Evolutionary conservation across 2,329 filamentous ascomycete genomes (phyloP).

Genomic region (Xylaria sp.): DNA sequence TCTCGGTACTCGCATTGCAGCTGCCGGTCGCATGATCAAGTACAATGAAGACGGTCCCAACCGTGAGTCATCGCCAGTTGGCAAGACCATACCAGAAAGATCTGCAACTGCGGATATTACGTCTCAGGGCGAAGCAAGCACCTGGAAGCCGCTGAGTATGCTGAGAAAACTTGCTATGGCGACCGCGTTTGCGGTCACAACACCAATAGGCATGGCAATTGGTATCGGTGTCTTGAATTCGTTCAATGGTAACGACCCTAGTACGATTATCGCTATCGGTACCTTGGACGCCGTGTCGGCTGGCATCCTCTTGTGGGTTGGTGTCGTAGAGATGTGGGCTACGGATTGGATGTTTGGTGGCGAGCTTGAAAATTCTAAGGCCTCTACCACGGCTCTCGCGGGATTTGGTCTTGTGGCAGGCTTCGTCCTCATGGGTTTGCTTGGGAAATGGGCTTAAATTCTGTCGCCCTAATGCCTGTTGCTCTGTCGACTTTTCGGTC

Average conservation of each 20-base stretch:
- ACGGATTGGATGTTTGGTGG: slow-evolving; percentile 75
- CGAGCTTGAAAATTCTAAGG: slow-evolving; percentile 64
- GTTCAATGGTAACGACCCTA: slow-evolving; percentile 78
- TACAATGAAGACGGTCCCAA: background rate
- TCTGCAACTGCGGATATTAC: background rate
- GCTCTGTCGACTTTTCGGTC: background rate
- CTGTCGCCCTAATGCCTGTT: background rate
- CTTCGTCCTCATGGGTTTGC: slow-evolving; percentile 74
- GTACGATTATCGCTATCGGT: slow-evolving; percentile 76
- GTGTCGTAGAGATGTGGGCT: slow-evolving; percentile 82
- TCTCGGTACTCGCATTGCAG: slow-evolving; percentile 11
- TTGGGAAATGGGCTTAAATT: slow-evolving; percentile 15
- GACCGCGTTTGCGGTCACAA: slow-evolving; percentile 73
- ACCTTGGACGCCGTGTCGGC: slow-evolving; percentile 79
- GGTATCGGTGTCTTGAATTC: slow-evolving; percentile 75
- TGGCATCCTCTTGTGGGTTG: slow-evolving; percentile 82
- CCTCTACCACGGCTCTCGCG: slow-evolving; percentile 60
- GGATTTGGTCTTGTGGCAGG: slow-evolving; percentile 67
- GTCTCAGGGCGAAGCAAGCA: background rate
- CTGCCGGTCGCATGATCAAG: slow-evolving; percentile 6
- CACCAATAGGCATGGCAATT: slow-evolving; percentile 82
- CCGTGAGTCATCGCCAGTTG: background rate
- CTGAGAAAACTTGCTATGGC: slow-evolving; percentile 70
- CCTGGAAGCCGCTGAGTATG: slow-evolving; percentile 13
- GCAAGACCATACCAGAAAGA: background rate